Evolutionary conservation across 176 grass and related monocot genomes (phyloP).

Genomic region (Musa acuminata): DNA sequence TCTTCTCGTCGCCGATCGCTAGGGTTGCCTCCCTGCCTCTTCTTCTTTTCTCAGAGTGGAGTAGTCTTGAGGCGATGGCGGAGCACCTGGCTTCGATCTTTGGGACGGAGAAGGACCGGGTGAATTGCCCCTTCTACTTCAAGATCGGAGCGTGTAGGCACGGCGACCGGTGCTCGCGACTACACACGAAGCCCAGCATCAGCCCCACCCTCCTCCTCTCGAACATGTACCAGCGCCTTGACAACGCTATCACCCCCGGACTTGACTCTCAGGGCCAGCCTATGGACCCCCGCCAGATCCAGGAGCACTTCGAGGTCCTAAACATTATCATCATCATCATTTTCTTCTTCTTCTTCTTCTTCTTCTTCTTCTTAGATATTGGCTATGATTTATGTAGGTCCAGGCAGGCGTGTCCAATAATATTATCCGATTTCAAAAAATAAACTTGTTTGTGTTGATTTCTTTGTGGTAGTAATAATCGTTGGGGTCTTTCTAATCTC

Average conservation of each 20-base stretch:
- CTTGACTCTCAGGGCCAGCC: conserved; percentile 20
- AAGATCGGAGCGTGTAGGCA: conserved; percentile 26
- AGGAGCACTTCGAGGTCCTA: conserved; percentile 22
- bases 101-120: conserved; percentile 27
- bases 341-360: neutral
- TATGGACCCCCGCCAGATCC: conserved; percentile 26
- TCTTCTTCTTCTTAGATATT: neutral
- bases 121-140: conserved; percentile 28
- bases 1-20: neutral
- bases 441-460: too few species aligned
- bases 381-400: neutral
- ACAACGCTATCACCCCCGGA: conserved; percentile 21
- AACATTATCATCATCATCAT: neutral
- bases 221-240: conserved; percentile 25
- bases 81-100: conserved; percentile 28
- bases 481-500: too few species aligned
- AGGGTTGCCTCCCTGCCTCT: neutral
- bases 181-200: conserved; percentile 26
- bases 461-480: too few species aligned
- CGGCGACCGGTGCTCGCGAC: conserved; percentile 21
- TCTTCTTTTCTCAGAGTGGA: neutral
- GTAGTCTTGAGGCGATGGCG: conserved; percentile 5
- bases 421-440: too few species aligned
- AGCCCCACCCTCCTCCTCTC: conserved; percentile 24
- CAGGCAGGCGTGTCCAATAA: neutral